Percentiles rank a stretch among this genome's conserved stretches.
Conservation (phyloP, 164 flowering plant genomes). For the Amborella trichopoda region DNA sequence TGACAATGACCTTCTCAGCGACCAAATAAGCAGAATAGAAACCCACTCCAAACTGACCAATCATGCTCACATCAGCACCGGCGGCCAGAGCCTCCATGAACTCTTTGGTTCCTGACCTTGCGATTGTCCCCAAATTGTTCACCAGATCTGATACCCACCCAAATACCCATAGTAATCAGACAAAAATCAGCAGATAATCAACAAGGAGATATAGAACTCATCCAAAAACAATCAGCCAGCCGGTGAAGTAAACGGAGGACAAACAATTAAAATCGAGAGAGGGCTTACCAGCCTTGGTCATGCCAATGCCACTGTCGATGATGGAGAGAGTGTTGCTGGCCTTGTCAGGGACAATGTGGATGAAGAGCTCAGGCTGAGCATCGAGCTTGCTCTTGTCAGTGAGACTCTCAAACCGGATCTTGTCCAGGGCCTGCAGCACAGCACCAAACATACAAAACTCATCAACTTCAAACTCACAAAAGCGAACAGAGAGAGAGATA, state of each 20-base stretch:
- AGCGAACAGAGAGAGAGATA: background rate
- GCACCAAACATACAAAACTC: background rate
- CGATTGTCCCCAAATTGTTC: slow-evolving; percentile 53
- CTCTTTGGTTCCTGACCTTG: slow-evolving; percentile 53
- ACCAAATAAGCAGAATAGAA: slow-evolving; percentile 45
- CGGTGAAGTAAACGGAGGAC: no score
- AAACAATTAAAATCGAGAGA: no score
- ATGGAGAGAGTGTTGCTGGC: slow-evolving; percentile 27
- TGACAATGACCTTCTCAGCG: slow-evolving; percentile 48
- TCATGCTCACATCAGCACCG: slow-evolving; percentile 59
- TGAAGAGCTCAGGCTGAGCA: slow-evolving; percentile 36
- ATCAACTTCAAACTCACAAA: background rate
- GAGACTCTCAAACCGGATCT: slow-evolving; percentile 33
- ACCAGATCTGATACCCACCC: slow-evolving; percentile 51
- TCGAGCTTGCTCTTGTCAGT: slow-evolving; percentile 35
- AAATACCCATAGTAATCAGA: no score
- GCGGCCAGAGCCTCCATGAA: slow-evolving; percentile 52
- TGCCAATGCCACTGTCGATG: slow-evolving; percentile 24
- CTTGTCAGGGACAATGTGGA: slow-evolving; percentile 31
- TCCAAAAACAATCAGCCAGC: no score
- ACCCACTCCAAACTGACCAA: slow-evolving; percentile 45
- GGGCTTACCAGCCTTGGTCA: slow-evolving; percentile 18
- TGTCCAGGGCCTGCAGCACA: slow-evolving; percentile 20
- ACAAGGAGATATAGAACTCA: no score
- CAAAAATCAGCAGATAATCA: no score